Conservation (phyloP, 129 eudicot genomes). For the Sambucus nigra region DNA sequence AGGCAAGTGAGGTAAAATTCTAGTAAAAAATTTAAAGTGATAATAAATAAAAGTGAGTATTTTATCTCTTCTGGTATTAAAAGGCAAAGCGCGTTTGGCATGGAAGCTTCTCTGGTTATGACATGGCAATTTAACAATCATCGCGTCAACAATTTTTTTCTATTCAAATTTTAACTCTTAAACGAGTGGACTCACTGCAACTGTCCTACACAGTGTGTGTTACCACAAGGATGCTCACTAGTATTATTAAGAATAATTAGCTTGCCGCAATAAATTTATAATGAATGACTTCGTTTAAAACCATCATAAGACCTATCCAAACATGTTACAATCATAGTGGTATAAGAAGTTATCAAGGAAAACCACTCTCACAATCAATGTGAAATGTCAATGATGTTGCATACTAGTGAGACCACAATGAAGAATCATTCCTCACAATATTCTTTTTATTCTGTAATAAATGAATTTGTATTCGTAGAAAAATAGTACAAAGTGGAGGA, state of each 20-base stretch:
- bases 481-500: too few relatives aligned
- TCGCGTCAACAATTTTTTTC: neutral
- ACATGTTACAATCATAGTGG: neutral
- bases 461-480: too few relatives aligned
- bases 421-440: neutral
- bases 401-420: neutral
- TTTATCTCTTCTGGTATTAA: too few relatives aligned
- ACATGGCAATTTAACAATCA: neutral
- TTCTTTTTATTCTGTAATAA: too few relatives aligned
- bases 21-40: too few relatives aligned
- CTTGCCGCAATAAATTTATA: neutral
- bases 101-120: neutral
- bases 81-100: too few relatives aligned
- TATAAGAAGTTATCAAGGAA: neutral
- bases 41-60: too few relatives aligned
- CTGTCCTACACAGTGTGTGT: neutral
- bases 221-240: neutral
- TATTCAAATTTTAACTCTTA: neutral
- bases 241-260: neutral
- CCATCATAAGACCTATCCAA: neutral
- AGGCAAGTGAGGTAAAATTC: neutral
- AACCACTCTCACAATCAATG: neutral
- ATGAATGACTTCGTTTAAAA: neutral
- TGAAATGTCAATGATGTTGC: neutral
- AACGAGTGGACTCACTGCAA: neutral